Conservation (phyloP, 208 protist genomes). For the Leishmania aethiopica region DNA sequence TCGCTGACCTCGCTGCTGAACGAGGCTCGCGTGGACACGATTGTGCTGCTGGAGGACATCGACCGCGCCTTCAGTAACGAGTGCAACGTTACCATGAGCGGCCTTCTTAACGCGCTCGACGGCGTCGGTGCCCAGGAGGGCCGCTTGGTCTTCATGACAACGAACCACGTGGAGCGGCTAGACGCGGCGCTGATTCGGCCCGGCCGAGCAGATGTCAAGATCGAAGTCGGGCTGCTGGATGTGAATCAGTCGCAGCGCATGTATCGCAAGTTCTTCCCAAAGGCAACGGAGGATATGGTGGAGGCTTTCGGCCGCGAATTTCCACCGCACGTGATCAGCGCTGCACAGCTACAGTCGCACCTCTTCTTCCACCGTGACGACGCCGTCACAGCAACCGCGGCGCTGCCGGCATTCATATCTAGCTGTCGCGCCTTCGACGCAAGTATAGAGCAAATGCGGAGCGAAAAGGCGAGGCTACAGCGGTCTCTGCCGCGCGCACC, state of each 20-base stretch:
- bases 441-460: slow-evolving; percentile 45
- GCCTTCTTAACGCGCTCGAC: slow-evolving; percentile 96
- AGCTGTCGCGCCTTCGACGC: slow-evolving; percentile 54
- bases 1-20: slow-evolving; percentile 87
- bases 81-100: slow-evolving; percentile 93
- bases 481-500: slow-evolving; percentile 36
- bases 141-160: slow-evolving; percentile 97
- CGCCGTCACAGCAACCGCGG: slow-evolving; percentile 49
- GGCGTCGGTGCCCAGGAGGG: slow-evolving; percentile 95
- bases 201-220: slow-evolving; percentile 94
- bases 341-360: slow-evolving; percentile 94
- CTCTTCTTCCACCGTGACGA: slow-evolving; percentile 91
- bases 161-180: slow-evolving; percentile 96
- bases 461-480: slow-evolving; percentile 42
- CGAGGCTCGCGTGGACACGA: slow-evolving; percentile 76
- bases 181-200: slow-evolving; percentile 95
- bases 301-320: slow-evolving; percentile 50
- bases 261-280: slow-evolving; percentile 90
- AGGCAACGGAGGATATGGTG: slow-evolving; percentile 31
- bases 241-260: slow-evolving; percentile 70
- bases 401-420: slow-evolving; percentile 50
- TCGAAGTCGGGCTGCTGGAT: slow-evolving; percentile 81
- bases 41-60: slow-evolving; percentile 96
- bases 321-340: slow-evolving; percentile 55
- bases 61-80: slow-evolving; percentile 93